These are phyloP conservation scores for Coemansia sp. DNA, from an alignment of 192 early-diverging fungal species.

Conservation along the genomic window DNA sequence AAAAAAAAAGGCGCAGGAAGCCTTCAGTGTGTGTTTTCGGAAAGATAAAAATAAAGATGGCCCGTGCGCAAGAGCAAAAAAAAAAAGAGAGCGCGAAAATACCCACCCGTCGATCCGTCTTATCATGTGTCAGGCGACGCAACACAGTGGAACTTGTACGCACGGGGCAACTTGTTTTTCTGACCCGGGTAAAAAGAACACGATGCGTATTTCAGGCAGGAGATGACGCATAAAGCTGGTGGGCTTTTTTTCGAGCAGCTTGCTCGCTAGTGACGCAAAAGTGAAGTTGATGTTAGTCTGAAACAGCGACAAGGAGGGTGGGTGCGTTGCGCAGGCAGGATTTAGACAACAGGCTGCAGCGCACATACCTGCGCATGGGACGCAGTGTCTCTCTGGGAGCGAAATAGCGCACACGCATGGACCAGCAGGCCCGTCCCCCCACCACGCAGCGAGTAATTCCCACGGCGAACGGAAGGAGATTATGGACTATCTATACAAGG, in stretches of 20 bases:
- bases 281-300: too few species aligned
- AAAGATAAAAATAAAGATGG: conserved; percentile 11
- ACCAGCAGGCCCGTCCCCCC: too few species aligned
- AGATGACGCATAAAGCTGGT: conserved; percentile 1
- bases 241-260: background rate
- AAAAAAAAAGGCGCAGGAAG: too few species aligned
- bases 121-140: conserved; percentile 5
- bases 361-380: too few species aligned
- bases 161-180: conserved; percentile 6
- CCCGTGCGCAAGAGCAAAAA: conserved; percentile 5
- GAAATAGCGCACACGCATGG: too few species aligned
- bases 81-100: conserved; percentile 6
- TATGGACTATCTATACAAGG: too few species aligned
- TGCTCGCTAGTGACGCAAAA: background rate
- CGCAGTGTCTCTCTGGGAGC: too few species aligned
- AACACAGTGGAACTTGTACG: conserved; percentile 3
- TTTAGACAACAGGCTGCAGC: too few species aligned
- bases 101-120: background rate
- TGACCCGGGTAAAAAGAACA: background rate
- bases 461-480: too few species aligned
- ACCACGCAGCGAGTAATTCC: too few species aligned
- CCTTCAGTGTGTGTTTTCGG: conserved; percentile 2
- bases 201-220: background rate
- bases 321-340: too few species aligned
- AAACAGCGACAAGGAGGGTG: too few species aligned